These are phyloP conservation scores for Cantharellus anzutake DNA, from an alignment of 768 basidiomycete genomes.

Conservation along the genomic window DNA sequence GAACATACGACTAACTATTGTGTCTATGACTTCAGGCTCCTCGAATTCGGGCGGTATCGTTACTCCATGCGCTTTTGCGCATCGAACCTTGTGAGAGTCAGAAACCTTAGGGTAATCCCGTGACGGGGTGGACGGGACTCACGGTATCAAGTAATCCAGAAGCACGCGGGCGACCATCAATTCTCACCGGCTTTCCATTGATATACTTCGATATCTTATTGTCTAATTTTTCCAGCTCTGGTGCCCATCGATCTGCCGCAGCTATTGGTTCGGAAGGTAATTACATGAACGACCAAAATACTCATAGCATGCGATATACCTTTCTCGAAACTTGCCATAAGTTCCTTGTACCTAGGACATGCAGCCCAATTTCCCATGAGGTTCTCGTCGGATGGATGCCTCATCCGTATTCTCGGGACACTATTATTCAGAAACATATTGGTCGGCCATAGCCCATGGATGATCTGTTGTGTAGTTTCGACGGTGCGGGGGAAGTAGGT, in stretches of 20 bases:
- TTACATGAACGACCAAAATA: background rate
- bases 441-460: slow-evolving; percentile 52
- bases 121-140: background rate
- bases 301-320: slow-evolving; percentile 19
- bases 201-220: slow-evolving; percentile 47
- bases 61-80: slow-evolving; percentile 52
- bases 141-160: slow-evolving; percentile 63
- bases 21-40: slow-evolving; percentile 36
- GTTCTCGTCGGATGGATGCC: slow-evolving; percentile 49
- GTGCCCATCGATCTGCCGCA: slow-evolving; percentile 45
- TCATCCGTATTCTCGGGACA: slow-evolving; percentile 18
- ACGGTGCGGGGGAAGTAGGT: slow-evolving; percentile 66
- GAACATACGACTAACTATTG: slow-evolving; percentile 28
- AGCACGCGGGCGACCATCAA: slow-evolving; percentile 58
- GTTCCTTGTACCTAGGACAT: slow-evolving; percentile 45
- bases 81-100: slow-evolving; percentile 29
- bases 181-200: slow-evolving; percentile 43
- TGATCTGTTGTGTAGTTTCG: slow-evolving; percentile 52
- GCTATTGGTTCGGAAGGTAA: slow-evolving; percentile 21
- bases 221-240: slow-evolving; percentile 40
- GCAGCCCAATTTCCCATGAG: slow-evolving; percentile 46
- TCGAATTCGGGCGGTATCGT: slow-evolving; percentile 52
- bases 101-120: background rate
- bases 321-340: slow-evolving; percentile 43
- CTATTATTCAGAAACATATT: slow-evolving; percentile 26